Conservation (phyloP, 2,329 filamentous ascomycete genomes). For the Metarhizium robertsii region DNA sequence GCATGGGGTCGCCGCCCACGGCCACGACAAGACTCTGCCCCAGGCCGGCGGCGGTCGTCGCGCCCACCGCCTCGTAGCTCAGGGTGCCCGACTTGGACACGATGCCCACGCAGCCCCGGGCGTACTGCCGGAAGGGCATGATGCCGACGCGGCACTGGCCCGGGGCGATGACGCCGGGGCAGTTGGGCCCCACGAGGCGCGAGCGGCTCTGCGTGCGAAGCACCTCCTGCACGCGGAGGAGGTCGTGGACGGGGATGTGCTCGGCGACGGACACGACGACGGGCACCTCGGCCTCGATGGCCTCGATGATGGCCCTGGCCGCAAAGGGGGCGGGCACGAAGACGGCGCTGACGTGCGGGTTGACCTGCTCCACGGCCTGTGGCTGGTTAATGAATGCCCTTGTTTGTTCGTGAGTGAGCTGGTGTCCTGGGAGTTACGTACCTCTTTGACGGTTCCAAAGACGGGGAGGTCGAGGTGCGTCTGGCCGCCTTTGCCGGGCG, state of each 20-base stretch:
- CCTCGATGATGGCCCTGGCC: constrained; percentile 59
- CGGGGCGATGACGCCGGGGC: constrained; percentile 69
- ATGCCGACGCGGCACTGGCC: constrained; percentile 48
- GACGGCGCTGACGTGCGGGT: constrained; percentile 61
- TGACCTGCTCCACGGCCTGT: constrained; percentile 23
- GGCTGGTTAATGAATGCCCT: background rate
- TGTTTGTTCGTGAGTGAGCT: background rate
- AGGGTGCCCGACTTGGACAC: constrained; percentile 74
- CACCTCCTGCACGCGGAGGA: constrained; percentile 61
- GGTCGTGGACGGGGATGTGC: constrained; percentile 70
- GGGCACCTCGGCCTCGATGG: constrained; percentile 69
- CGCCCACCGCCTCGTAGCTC: constrained; percentile 71
- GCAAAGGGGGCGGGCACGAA: constrained; percentile 62
- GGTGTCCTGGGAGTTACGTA: constrained; percentile 2
- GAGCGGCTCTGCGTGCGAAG: constrained; percentile 63
- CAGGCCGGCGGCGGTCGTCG: constrained; percentile 62
- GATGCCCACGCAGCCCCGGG: constrained; percentile 59
- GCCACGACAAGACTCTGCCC: constrained; percentile 71
- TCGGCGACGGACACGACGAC: constrained; percentile 73
- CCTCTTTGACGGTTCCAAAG: constrained; percentile 24
- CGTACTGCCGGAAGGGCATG: constrained; percentile 31
- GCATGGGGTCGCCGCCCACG: constrained; percentile 67
- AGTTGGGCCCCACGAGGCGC: constrained; percentile 70
- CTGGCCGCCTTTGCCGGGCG: constrained; percentile 24
- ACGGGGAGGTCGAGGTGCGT: constrained; percentile 25